These are phyloP conservation scores for Suhomyces coccinellae DNA, from an alignment of 1,139 yeast genomes.

Conservation along the genomic window DNA sequence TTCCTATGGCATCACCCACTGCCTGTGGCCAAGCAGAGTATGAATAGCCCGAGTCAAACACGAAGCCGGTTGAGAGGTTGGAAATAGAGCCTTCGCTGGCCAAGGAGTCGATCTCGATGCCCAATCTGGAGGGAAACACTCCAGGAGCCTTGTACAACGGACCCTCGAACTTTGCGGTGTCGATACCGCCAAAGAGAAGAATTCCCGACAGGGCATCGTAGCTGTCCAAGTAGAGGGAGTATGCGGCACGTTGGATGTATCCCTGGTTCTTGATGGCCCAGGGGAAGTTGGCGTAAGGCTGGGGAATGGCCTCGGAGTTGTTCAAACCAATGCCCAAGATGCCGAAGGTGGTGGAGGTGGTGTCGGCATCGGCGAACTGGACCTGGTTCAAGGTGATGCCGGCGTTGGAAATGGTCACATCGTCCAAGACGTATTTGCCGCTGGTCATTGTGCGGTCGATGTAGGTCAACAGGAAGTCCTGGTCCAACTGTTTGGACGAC, in stretches of 20 bases:
- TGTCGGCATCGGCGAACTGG: constrained; percentile 23
- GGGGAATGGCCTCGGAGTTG: neutral
- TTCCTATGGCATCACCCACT: constrained; percentile 6
- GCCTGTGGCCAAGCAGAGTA: constrained; percentile 5
- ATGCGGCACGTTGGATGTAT: constrained; percentile 20
- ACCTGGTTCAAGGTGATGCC: constrained; percentile 21
- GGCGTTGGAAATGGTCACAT: constrained; percentile 13
- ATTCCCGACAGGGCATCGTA: constrained; percentile 15
- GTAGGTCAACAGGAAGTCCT: constrained; percentile 17
- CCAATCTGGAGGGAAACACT: constrained; percentile 2
- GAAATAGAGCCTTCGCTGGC: neutral
- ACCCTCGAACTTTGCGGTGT: constrained; percentile 22
- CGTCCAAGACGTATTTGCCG: constrained; percentile 22
- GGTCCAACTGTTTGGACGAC: constrained; percentile 6
- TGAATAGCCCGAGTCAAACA: constrained; percentile 9
- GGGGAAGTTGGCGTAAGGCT: constrained; percentile 23
- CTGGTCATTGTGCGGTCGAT: constrained; percentile 18
- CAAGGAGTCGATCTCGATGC: neutral
- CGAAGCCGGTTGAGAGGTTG: constrained; percentile 1
- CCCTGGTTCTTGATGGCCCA: constrained; percentile 23
- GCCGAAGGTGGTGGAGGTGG: constrained; percentile 18
- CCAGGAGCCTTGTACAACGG: constrained; percentile 17
- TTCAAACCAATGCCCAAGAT: constrained; percentile 20
- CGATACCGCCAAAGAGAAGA: constrained; percentile 23
- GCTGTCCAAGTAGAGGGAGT: constrained; percentile 23